Evolutionary conservation across 176 grass and related monocot genomes (phyloP), one percentile per base, ranked within the genome.

Genomic region (Eragrostis curvula): DNA sequence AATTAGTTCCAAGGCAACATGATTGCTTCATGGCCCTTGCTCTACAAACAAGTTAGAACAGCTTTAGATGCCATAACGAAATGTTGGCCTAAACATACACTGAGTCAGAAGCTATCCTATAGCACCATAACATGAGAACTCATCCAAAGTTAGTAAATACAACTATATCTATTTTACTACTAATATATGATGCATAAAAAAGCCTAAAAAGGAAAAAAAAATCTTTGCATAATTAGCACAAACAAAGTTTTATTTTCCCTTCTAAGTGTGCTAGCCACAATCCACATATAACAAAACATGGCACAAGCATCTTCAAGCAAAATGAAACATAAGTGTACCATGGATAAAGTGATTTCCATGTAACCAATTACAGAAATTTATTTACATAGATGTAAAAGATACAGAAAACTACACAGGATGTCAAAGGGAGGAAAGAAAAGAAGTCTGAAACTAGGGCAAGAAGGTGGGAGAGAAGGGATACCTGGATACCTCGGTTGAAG

Each of bases 1-100:
- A 47, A 71, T 23, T 27, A 46, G 41, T 44, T 58, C 39, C 20
- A 43, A 81, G 66, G 21, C 36, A 59, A 16, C 39, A 46, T 58
- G 79, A 61, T 62, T 82, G 79, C 42, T 60, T 82, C 79, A 82
- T 72, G 18, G 61, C 44, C 71, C 79, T 42, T 15, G 61, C 27
- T 7, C 42, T 72, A 57, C 27, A 72, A 61, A 62, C 27, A 72
- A 49, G 60, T 29, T 43, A 56, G 3, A 81, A 46, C 52, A 59
- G 40, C 41, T 70, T 70, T 55, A 18, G 24, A 18, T 36, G 49
- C 15, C 49, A 81, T 71, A 42, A 71, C 32, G 16, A 58, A 70
- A 17, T 42, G 20, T 59, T n/a, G 40, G 9, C 57, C 51, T 58
- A 17, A 61, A 36, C 24, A 71, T 32, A 52, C 44, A 72, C 17